Percentiles rank a stretch among this genome's conserved stretches.
phyloP scores from a whole-genome alignment of 768 basidiomycete species.

The Suillus placidus region DNA sequence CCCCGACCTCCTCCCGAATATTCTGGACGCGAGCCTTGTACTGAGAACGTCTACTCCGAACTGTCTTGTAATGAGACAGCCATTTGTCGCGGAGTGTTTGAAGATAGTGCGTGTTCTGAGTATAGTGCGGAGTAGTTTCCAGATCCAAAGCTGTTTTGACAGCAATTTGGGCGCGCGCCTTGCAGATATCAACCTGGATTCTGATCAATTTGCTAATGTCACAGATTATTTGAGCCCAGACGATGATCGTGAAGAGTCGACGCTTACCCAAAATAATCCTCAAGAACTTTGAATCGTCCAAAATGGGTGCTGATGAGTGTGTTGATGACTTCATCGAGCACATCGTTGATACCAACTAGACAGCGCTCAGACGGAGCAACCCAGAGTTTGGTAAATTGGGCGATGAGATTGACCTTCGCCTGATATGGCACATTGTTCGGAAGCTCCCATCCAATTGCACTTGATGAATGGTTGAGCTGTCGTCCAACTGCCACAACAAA shows the following conservation, averaged over 20 bases:
- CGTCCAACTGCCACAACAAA: not conserved
- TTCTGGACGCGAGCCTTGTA: slow-evolving; percentile 7
- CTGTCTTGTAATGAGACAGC: slow-evolving; percentile 27
- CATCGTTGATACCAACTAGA: slow-evolving; percentile 34
- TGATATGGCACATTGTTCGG: slow-evolving; percentile 44
- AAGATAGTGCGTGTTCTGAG: slow-evolving; percentile 35
- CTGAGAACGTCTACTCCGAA: not conserved
- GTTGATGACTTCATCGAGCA: slow-evolving; percentile 34
- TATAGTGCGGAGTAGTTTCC: slow-evolving; percentile 44
- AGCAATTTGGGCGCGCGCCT: slow-evolving; percentile 22
- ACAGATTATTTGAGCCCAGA: not conserved
- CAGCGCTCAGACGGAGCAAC: slow-evolving; percentile 36
- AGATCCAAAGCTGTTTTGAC: slow-evolving; percentile 39
- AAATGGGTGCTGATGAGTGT: slow-evolving; percentile 40
- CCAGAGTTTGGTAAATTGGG: slow-evolving; percentile 41
- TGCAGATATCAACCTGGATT: slow-evolving; percentile 33
- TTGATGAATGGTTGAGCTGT: slow-evolving; percentile 16
- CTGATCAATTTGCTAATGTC: slow-evolving; percentile 29
- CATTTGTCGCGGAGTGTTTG: slow-evolving; percentile 25
- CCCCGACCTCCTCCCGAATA: slow-evolving; percentile 62
- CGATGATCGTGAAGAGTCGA: not conserved
- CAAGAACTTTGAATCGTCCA: slow-evolving; percentile 41
- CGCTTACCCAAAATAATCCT: slow-evolving; percentile 39
- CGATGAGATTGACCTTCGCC: slow-evolving; percentile 42
- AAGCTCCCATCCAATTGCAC: slow-evolving; percentile 46